phyloP scores from a whole-genome alignment of 1,284 basidiomycete genomes.

The Pseudozyma pruni region DNA sequence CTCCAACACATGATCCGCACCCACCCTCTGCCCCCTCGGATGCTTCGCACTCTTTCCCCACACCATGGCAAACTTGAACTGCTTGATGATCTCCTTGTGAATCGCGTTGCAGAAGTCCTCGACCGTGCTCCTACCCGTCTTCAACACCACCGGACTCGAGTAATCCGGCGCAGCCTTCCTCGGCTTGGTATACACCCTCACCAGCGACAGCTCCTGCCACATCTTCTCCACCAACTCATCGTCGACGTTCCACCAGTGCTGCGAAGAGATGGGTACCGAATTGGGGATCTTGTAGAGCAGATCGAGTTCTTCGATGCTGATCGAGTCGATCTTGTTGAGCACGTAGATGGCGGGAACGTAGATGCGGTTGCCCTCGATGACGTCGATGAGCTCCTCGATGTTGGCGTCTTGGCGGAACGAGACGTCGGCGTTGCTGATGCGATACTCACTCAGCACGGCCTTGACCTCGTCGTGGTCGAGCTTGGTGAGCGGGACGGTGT shows the following conservation, averaged over 20 bases:
- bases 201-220: constrained; percentile 69
- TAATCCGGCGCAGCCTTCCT: constrained; percentile 92
- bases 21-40: constrained; percentile 93
- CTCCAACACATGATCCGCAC: constrained; percentile 68
- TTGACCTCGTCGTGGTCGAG: constrained; percentile 96
- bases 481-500: constrained; percentile 86
- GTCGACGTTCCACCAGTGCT: constrained; percentile 95
- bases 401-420: constrained; percentile 93
- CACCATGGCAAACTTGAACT: constrained; percentile 88
- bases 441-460: constrained; percentile 94
- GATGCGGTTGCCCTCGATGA: constrained; percentile 74
- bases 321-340: constrained; percentile 79
- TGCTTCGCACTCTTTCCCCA: constrained; percentile 97
- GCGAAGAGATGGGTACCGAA: constrained; percentile 91
- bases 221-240: constrained; percentile 85
- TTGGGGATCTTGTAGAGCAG: constrained; percentile 89
- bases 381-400: constrained; percentile 91
- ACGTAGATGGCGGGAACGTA: constrained; percentile 72
- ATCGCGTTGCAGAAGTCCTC: constrained; percentile 86
- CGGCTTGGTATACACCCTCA: constrained; percentile 86
- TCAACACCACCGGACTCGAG: constrained; percentile 75
- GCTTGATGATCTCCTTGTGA: constrained; percentile 91
- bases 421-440: constrained; percentile 86
- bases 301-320: constrained; percentile 98
- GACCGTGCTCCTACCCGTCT: constrained; percentile 73